Conservation (phyloP, 2,329 filamentous ascomycete species). For the Fusarium sp. region DNA sequence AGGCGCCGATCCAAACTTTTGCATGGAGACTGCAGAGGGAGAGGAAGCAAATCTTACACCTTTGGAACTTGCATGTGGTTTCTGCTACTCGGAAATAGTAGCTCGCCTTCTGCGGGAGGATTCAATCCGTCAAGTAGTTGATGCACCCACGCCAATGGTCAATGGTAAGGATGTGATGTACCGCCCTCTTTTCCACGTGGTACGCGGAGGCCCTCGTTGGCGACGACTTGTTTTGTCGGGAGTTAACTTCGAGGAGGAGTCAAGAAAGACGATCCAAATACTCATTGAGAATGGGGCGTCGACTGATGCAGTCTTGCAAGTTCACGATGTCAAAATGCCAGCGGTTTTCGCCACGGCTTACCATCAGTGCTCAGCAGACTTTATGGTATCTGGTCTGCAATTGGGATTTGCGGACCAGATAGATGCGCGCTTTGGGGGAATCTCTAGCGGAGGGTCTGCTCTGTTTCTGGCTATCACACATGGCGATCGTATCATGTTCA, state of each 20-base stretch:
- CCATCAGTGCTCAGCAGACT: constrained; percentile 1
- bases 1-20: constrained; percentile 2
- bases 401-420: constrained; percentile 2
- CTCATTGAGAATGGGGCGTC: neutral
- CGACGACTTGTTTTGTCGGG: neutral
- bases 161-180: constrained; percentile 1
- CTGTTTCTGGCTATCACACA: neutral
- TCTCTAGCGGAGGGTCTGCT: constrained; percentile 1
- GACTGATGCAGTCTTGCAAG: constrained; percentile 3
- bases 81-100: neutral
- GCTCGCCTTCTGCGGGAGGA: neutral
- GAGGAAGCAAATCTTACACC: neutral
- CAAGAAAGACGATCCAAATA: constrained; percentile 4
- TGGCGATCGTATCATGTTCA: neutral
- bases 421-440: neutral
- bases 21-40: neutral
- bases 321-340: neutral
- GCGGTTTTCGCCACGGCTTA: constrained; percentile 1
- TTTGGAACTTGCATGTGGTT: neutral
- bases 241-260: constrained; percentile 1
- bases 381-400: constrained; percentile 11
- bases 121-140: neutral
- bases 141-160: neutral
- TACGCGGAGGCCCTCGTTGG: neutral
- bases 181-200: constrained; percentile 6